These are phyloP conservation scores for Eucalyptus tenuipes DNA, from an alignment of 345 rosid genomes.

Conservation along the genomic window DNA sequence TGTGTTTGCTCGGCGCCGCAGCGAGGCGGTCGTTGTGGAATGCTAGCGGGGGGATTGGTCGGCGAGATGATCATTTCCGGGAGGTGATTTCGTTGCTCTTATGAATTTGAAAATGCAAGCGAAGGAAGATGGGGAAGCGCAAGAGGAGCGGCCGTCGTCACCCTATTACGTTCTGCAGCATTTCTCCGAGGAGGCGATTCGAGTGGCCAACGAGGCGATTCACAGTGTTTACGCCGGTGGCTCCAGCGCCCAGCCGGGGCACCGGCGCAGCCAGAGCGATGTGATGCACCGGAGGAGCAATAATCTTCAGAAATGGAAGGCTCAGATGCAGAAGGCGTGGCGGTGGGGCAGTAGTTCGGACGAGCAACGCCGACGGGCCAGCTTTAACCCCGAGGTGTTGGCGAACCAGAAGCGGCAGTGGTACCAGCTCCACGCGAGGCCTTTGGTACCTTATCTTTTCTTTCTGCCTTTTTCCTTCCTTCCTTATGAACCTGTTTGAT, in stretches of 20 bases:
- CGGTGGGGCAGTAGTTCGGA: slow-evolving; percentile 48
- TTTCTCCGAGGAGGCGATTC: slow-evolving; percentile 27
- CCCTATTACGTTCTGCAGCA: slow-evolving; percentile 15
- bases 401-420: slow-evolving; percentile 96
- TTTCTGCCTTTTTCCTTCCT: not conserved
- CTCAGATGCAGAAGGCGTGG: slow-evolving; percentile 86
- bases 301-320: slow-evolving; percentile 57
- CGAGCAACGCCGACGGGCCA: slow-evolving; percentile 27
- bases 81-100: slow-evolving; percentile 13
- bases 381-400: slow-evolving; percentile 89
- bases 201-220: slow-evolving; percentile 32
- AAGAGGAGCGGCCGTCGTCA: slow-evolving; percentile 22
- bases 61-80: slow-evolving; percentile 2
- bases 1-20: not conserved
- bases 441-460: slow-evolving; percentile 35
- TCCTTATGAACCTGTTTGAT: not conserved
- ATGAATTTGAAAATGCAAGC: slow-evolving; percentile 18
- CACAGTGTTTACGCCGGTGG: slow-evolving; percentile 9
- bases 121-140: slow-evolving; percentile 33
- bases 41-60: not conserved
- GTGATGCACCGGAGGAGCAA: slow-evolving; percentile 12
- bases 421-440: slow-evolving; percentile 84
- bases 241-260: slow-evolving; percentile 8
- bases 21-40: not conserved
- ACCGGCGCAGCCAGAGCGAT: slow-evolving; percentile 53